phyloP scores from a whole-genome alignment of 192 early-diverging fungal species.

The Coemansia reversa region DNA sequence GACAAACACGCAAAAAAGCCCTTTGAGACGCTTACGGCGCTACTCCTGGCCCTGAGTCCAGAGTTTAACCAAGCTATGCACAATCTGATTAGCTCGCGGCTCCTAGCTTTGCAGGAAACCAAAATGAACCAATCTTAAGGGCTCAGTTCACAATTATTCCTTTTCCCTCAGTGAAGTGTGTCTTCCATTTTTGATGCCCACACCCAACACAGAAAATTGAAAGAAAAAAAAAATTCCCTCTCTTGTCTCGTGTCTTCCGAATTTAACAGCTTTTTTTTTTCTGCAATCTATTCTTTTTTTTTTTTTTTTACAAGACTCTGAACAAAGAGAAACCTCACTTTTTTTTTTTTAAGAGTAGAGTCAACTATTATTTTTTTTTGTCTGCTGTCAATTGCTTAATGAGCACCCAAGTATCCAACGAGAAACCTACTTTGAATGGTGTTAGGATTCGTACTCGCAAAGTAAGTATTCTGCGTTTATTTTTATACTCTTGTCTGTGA shows the following conservation, averaged over 20 bases:
- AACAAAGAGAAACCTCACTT: conserved; percentile 1
- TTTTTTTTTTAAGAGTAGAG: not conserved
- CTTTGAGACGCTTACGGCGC: conserved; percentile 32
- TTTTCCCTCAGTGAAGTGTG: not conserved
- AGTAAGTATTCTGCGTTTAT: conserved; percentile 28
- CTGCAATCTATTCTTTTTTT: conserved; percentile 7
- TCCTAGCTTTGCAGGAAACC: conserved; percentile 12
- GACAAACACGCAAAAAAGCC: not conserved
- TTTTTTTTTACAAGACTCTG: conserved; percentile 10
- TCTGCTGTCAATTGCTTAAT: conserved; percentile 30
- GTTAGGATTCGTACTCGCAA: conserved; percentile 52
- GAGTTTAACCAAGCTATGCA: conserved; percentile 35
- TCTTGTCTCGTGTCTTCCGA: not conserved
- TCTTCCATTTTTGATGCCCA: not conserved
- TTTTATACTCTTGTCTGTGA: too few species aligned
- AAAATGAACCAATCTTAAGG: not conserved
- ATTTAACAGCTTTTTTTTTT: conserved; percentile 7
- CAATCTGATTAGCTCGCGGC: conserved; percentile 8
- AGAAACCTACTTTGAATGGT: conserved; percentile 57
- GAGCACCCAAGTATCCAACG: conserved; percentile 52
- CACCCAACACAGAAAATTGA: conserved; percentile 4
- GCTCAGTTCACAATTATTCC: too few species aligned
- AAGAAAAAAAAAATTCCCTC: conserved; percentile 1
- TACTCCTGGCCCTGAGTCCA: conserved; percentile 26
- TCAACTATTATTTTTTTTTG: conserved; percentile 1